phyloP scores from a whole-genome alignment of 2,329 filamentous ascomycete genomes.

The Penicillium janthinellum region DNA sequence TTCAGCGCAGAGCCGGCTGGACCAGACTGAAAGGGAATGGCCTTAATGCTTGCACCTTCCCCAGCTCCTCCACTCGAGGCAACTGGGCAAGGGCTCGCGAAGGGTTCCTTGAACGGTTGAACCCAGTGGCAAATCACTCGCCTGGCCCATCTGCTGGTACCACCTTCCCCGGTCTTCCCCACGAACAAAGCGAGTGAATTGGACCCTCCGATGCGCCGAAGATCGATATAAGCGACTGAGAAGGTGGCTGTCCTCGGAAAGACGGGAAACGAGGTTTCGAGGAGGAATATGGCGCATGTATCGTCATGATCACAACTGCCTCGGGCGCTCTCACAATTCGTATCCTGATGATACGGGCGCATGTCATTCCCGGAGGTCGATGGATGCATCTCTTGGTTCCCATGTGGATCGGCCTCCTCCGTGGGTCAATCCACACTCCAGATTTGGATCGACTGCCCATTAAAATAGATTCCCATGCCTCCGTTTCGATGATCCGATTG shows the following conservation, averaged over 20 bases:
- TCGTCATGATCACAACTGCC: background rate
- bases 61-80: background rate
- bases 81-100: background rate
- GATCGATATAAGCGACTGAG: background rate
- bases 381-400: background rate
- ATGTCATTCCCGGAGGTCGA: background rate
- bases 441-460: background rate
- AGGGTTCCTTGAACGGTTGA: background rate
- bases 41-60: conserved; percentile 5
- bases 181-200: background rate
- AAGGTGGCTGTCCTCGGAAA: background rate
- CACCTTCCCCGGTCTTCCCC: background rate
- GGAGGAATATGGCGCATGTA: too few relatives aligned
- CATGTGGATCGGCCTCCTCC: conserved; percentile 14
- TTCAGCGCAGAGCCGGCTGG: conserved; percentile 12
- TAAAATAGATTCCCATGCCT: conserved; percentile 5
- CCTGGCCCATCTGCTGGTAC: background rate
- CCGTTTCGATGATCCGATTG: background rate
- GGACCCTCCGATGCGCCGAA: background rate
- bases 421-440: conserved; percentile 9
- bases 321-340: background rate
- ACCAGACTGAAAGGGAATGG: conserved; percentile 15
- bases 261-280: background rate
- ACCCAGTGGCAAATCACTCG: background rate
- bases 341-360: background rate